Conservation (phyloP, 2,329 filamentous ascomycete species). For the Sporothrix humicola region DNA sequence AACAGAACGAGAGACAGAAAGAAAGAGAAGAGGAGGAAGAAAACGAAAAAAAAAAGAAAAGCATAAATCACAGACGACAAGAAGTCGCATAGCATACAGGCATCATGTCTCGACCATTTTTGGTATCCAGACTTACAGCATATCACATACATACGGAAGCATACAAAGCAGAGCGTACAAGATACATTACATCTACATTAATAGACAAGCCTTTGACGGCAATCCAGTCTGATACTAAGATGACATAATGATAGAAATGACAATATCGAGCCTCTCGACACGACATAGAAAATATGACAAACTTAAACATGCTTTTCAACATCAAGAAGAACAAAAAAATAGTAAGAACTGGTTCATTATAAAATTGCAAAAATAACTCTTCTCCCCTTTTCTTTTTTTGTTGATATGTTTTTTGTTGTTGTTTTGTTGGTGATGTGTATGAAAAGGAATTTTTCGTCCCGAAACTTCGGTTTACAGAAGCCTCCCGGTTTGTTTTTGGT, state of each 20-base stretch:
- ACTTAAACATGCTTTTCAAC: neutral
- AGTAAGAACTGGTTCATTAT: neutral
- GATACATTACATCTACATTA: neutral
- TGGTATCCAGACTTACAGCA: no score
- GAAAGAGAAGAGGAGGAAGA: neutral
- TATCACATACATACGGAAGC: neutral
- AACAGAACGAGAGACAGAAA: neutral
- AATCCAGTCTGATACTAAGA: neutral
- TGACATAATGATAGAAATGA: neutral
- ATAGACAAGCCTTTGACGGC: neutral
- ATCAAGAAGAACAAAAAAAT: neutral
- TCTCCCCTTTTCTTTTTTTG: neutral
- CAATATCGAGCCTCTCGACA: neutral
- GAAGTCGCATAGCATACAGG: neutral
- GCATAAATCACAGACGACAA: neutral
- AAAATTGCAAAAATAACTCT: constrained; percentile 14
- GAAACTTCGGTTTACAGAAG: neutral
- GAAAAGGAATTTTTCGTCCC: constrained; percentile 5
- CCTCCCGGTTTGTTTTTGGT: neutral
- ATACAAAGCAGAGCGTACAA: neutral
- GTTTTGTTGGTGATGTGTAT: no score
- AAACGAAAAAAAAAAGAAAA: no score
- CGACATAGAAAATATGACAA: neutral
- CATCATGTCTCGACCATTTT: neutral
- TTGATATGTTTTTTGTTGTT: neutral